A percentile compares a stretch with the other conserved stretches of the same genome.
Evolutionary conservation across 2,329 filamentous ascomycete genomes (phyloP).

Genomic region (Penicillium sp.): DNA sequence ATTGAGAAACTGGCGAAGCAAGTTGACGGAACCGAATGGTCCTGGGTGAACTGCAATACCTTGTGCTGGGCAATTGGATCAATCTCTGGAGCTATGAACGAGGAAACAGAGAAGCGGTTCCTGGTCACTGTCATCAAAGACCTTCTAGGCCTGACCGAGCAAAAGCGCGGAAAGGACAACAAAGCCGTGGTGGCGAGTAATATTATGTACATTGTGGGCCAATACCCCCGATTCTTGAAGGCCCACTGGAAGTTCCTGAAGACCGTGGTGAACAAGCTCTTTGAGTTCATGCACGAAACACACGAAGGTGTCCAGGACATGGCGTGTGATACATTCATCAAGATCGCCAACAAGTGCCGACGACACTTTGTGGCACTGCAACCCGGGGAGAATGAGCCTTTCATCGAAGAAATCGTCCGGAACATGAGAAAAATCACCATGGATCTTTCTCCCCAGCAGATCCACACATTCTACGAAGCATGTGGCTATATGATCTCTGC

Average conservation of each 20-base stretch:
- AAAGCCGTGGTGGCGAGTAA: constrained; percentile 98
- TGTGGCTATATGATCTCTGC: constrained; percentile 99
- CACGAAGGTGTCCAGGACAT: constrained; percentile 99
- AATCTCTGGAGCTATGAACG: constrained; percentile 98
- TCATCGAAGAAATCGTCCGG: constrained; percentile 97
- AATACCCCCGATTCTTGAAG: constrained; percentile 97
- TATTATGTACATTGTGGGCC: constrained; percentile 99
- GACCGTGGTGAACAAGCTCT: constrained; percentile 98
- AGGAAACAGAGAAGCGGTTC: constrained; percentile 98
- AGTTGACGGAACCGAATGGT: constrained; percentile 95
- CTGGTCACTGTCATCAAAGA: constrained; percentile 99
- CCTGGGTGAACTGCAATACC: constrained; percentile 99
- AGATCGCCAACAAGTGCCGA: constrained; percentile 97
- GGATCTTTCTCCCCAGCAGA: constrained; percentile 92
- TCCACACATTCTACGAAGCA: constrained; percentile 98
- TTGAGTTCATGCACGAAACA: constrained; percentile 99
- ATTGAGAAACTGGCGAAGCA: constrained; percentile 95
- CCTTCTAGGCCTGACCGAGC: constrained; percentile 90
- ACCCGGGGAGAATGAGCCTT: constrained; percentile 89
- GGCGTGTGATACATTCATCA: constrained; percentile 99
- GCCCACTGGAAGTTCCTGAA: constrained; percentile 99
- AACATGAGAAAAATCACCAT: constrained; percentile 95
- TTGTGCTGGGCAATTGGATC: constrained; percentile 99
- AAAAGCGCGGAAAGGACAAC: constrained; percentile 99
- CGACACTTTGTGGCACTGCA: constrained; percentile 96